These are phyloP conservation scores for Yamadazyma takamatsuzukensis DNA, from an alignment of 805 yeast species.

Conservation along the genomic window DNA sequence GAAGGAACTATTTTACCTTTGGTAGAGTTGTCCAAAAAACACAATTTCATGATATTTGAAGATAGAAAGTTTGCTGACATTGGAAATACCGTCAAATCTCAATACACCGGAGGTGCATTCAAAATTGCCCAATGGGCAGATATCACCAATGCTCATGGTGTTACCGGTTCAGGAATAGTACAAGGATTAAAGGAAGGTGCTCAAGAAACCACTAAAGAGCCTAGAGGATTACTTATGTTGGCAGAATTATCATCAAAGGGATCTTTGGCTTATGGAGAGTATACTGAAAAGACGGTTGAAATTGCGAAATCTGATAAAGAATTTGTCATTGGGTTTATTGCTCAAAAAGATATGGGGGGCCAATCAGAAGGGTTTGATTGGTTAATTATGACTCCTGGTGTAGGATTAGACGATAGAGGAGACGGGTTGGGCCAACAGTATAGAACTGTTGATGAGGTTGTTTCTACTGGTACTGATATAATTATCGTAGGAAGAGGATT, in stretches of 20 bases:
- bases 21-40: slow-evolving; percentile 67
- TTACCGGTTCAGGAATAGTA: slow-evolving; percentile 93
- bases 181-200: slow-evolving; percentile 82
- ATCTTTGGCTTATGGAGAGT: slow-evolving; percentile 87
- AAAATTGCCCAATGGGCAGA: slow-evolving; percentile 93
- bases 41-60: slow-evolving; percentile 88
- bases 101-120: slow-evolving; percentile 86
- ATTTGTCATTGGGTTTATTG: slow-evolving; percentile 95
- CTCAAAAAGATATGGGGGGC: slow-evolving; percentile 85
- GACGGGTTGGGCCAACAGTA: slow-evolving; percentile 96
- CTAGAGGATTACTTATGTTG: slow-evolving; percentile 88
- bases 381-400: slow-evolving; percentile 98
- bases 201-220: slow-evolving; percentile 64
- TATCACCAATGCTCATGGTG: slow-evolving; percentile 96
- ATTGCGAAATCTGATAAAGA: slow-evolving; percentile 84
- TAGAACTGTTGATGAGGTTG: slow-evolving; percentile 83
- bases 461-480: slow-evolving; percentile 83
- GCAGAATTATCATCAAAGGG: slow-evolving; percentile 96
- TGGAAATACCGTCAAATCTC: slow-evolving; percentile 94
- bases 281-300: slow-evolving; percentile 82
- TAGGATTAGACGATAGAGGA: slow-evolving; percentile 94
- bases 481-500: slow-evolving; percentile 98
- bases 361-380: slow-evolving; percentile 86
- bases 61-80: slow-evolving; percentile 98
- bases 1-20: slow-evolving; percentile 79